Evolutionary conservation across 495 filamentous ascomycete genomes (phyloP), one percentile per base, ranked within the genome.

Genomic region (Annulohypoxylon stygium): DNA sequence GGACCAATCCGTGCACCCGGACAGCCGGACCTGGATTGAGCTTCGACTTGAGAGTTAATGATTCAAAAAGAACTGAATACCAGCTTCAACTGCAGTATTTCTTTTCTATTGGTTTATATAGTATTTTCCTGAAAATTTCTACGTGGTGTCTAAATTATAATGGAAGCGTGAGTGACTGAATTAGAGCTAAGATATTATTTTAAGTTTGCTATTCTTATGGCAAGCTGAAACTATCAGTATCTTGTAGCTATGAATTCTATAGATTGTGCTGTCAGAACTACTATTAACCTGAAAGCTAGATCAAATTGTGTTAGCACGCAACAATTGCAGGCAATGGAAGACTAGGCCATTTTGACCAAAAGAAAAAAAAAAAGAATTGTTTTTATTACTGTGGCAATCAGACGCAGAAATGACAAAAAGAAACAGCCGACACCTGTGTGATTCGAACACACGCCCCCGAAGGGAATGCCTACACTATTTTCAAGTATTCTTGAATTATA

Each of bases 401-500:
- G 34, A 6, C 34, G 2, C 2, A 45, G 41, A 34, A 9, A 5
- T 7, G 4, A 57, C 2, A 33, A 36, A 57, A 57, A 57, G 26
- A n/a, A 37, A 37, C 1, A 11, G 20, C 1, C 53, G 53, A 57
- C 53, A 57, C 53, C 53, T 57, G 53, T 57, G 53, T 57, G 53
- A 57, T 57, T 57, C 53, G 53, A 57, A 57, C 53, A 57, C 53
- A 57, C 53, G 53, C 53, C 53, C 53, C 53, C 53, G 53, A 57
- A 57, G 53, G 53, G 53, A 57, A 57, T 57, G 53, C 53, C 53
- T 57, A 57, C 14, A 9, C 53, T 57, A 20, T 20, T 3, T 9
- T 25, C 43, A 47, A 51, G 5, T 23, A 8, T 33, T 5, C 25
- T 26, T 54, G 4, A 7, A 16, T 10, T 3, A 57, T 57, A 57